Evolutionary conservation across 306 rosid genomes (phyloP).

Genomic region (Ziziphus jujuba): DNA sequence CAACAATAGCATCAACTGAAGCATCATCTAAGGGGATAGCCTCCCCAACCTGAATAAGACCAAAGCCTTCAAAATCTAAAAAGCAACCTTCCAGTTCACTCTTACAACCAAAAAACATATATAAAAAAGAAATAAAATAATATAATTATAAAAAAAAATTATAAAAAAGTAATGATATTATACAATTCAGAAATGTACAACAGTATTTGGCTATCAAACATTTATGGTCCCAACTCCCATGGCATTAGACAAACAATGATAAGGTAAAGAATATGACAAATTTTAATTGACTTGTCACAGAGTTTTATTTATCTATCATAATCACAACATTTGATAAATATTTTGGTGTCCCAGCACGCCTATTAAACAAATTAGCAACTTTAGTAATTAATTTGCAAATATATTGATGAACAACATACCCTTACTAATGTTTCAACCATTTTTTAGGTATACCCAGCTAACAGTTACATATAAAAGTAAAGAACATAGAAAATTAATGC

Average conservation of each 20-base stretch:
- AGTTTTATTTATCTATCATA: too few relatives aligned
- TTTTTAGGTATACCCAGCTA: not conserved
- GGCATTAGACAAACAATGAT: too few relatives aligned
- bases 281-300: too few relatives aligned
- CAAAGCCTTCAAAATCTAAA: constrained; percentile 20
- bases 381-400: not conserved
- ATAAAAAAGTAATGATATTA: too few relatives aligned
- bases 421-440: not conserved
- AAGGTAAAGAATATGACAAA: too few relatives aligned
- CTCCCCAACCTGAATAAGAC: constrained; percentile 69
- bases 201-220: too few relatives aligned
- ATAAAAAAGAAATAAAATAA: not conserved
- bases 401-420: not conserved
- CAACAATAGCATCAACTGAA: constrained; percentile 95
- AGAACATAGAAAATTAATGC: not conserved
- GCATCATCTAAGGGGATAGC: constrained; percentile 75
- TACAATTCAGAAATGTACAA: too few relatives aligned
- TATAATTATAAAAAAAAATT: too few relatives aligned
- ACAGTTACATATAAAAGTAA: not conserved
- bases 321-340: too few relatives aligned
- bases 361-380: not conserved
- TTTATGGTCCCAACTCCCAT: too few relatives aligned
- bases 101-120: constrained; percentile 2
- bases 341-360: too few relatives aligned
- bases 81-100: constrained; percentile 12